Evolutionary conservation across 2,329 filamentous ascomycete genomes (phyloP), one percentile per base, ranked within the genome.

Genomic region (Colletotrichum plurivorum): DNA sequence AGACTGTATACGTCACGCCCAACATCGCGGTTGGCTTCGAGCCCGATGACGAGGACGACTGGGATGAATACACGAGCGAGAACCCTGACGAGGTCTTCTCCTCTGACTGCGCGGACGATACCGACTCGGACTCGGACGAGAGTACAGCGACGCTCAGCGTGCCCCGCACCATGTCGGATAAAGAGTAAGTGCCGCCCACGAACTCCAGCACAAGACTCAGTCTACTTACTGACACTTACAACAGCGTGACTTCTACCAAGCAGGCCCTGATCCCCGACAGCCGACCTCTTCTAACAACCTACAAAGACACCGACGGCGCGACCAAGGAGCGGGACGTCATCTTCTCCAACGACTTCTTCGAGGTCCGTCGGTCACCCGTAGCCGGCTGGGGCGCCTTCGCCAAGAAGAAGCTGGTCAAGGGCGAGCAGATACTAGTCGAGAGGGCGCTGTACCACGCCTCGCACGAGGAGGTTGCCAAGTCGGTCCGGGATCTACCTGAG

Each of bases 341-440:
- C n/a, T 83, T 79, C 46, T 59, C 75, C 22, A 87, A 86, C 67
- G 73, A 77, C 0, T 79, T 73, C 65, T 81, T 88, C 46, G 72
- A 78, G 12, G 73, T 88, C 6, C 78, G 76, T 3, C 73, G 73
- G 10, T 87, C 85, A 0, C 55, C 69, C 0, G 75, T 84, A 1
- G 81, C 81, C 0, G 86, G 86, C 1, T 79, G 82, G 52, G 87
- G 87, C 0, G 82, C 79, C 0, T 87, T 88, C 54, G 85, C 87
- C 0, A 71, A 73, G 1, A 74, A 73, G 5, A 75, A 80, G 7
- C 78, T 89, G 12, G 70, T 71, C 18, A 57, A 71, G 0, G 79
- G 79, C 43, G 79, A 84, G 43, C 72, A 77, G 1, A 81, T 89
- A 9, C 79, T 88, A 0, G 71, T 80, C 0, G 87, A 89, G 74